A percentile compares a stretch with the other conserved stretches of the same genome.
Conservation (phyloP, 345 rosid genomes). For the Arabis hirsuta region DNA sequence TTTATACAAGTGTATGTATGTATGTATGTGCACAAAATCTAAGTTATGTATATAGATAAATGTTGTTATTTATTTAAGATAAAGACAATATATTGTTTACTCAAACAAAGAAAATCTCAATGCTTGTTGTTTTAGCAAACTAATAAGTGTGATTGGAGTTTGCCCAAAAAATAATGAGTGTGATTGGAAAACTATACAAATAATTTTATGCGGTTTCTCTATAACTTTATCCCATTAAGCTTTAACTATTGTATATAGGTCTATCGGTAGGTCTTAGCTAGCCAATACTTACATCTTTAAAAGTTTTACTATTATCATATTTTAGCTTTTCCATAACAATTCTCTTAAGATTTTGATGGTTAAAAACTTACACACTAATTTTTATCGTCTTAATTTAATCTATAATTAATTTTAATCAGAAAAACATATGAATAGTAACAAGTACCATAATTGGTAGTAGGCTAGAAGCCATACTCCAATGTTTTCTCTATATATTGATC, state of each 20-base stretch:
- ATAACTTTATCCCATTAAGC: neutral
- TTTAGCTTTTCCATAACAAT: neutral
- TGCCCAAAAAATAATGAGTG: neutral
- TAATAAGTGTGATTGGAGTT: neutral
- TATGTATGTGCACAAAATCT: neutral
- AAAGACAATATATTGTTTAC: slow-evolving; percentile 26
- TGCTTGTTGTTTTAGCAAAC: slow-evolving; percentile 16
- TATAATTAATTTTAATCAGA: neutral
- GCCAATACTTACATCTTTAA: neutral
- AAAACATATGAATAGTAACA: neutral
- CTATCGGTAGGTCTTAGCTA: slow-evolving; percentile 1
- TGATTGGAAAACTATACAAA: neutral
- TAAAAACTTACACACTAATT: neutral
- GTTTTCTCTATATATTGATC: too few species aligned
- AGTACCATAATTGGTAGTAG: neutral
- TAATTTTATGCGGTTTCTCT: neutral
- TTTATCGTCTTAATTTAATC: neutral
- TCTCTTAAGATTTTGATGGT: neutral
- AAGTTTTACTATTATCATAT: neutral
- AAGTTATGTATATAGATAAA: neutral
- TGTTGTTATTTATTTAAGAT: slow-evolving; percentile 17
- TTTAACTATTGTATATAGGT: neutral
- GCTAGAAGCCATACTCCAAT: too few species aligned
- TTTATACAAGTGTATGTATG: slow-evolving; percentile 1
- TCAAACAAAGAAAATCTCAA: slow-evolving; percentile 1